Conservation (phyloP, 805 yeast genomes). For the Wickerhamomyces chambardii region DNA sequence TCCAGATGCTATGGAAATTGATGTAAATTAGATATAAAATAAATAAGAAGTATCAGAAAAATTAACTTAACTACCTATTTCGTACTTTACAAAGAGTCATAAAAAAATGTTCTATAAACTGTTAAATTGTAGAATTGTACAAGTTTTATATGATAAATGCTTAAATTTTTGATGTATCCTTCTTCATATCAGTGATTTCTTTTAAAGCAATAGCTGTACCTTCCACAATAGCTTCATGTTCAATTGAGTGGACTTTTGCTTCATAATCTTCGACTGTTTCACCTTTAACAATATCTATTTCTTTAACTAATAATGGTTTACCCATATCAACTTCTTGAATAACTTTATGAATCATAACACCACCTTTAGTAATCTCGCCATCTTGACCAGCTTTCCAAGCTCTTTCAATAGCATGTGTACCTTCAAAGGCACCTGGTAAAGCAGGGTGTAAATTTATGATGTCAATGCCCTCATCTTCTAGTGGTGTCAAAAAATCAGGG, state of each 20-base stretch:
- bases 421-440: constrained; percentile 93
- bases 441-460: constrained; percentile 96
- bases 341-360: constrained; percentile 96
- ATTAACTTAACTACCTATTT: no score
- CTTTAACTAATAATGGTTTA: constrained; percentile 77
- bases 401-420: constrained; percentile 93
- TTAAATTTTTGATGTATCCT: background rate
- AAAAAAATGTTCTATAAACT: no score
- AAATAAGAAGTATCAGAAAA: no score
- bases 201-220: constrained; percentile 63
- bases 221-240: constrained; percentile 90
- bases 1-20: constrained; percentile 43
- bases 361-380: constrained; percentile 69
- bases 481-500: constrained; percentile 59
- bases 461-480: constrained; percentile 52
- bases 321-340: constrained; percentile 95
- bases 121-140: no score
- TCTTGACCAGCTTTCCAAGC: constrained; percentile 94
- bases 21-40: constrained; percentile 14
- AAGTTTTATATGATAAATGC: no score
- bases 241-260: constrained; percentile 69
- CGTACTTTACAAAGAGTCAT: no score
- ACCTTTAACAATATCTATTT: constrained; percentile 58
- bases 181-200: constrained; percentile 1
- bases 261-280: constrained; percentile 80